These are phyloP conservation scores for Actinomucor elegans DNA, from an alignment of 371 early-diverging fungal genomes.

Conservation along the genomic window DNA sequence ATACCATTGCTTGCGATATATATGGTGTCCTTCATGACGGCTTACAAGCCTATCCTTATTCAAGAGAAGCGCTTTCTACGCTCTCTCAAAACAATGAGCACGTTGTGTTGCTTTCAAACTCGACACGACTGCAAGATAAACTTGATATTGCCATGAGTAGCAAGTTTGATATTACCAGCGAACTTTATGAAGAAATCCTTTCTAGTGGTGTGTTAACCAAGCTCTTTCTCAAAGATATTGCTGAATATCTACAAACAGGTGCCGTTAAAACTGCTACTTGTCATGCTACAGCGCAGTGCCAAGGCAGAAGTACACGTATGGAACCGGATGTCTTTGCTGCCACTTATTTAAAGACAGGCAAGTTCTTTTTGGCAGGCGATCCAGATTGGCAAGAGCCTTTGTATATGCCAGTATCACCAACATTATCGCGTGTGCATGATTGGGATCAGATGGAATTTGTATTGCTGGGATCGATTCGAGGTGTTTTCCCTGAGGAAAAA, in stretches of 20 bases:
- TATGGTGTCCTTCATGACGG: conserved; percentile 52
- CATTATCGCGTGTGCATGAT: conserved; percentile 14
- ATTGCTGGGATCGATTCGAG: conserved; percentile 31
- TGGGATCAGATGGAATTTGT: conserved; percentile 43
- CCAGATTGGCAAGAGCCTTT: conserved; percentile 40
- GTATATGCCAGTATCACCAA: conserved; percentile 25
- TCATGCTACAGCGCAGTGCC: conserved; percentile 16
- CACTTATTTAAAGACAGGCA: conserved; percentile 28
- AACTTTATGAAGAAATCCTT: conserved; percentile 30
- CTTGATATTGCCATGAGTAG: conserved; percentile 27
- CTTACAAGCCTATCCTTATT: conserved; percentile 28
- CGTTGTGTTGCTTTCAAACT: conserved; percentile 42
- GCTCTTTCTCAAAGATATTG: conserved; percentile 27
- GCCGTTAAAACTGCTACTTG: conserved; percentile 5
- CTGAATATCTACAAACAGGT: conserved; percentile 4
- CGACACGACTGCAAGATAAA: conserved; percentile 33
- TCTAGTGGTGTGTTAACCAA: conserved; percentile 44
- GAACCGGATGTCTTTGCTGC: conserved; percentile 25
- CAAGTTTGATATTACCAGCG: conserved; percentile 26
- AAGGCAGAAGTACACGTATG: conserved; percentile 11
- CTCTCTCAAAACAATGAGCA: conserved; percentile 16
- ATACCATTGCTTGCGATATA: conserved; percentile 45
- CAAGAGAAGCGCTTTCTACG: conserved; percentile 22
- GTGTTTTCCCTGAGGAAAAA: conserved; percentile 11
- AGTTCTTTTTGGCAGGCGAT: conserved; percentile 37